A percentile compares a stretch with the other conserved stretches of the same genome.
phyloP scores from a whole-genome alignment of 1,139 yeast genomes.

The Kazachstania sp. region DNA sequence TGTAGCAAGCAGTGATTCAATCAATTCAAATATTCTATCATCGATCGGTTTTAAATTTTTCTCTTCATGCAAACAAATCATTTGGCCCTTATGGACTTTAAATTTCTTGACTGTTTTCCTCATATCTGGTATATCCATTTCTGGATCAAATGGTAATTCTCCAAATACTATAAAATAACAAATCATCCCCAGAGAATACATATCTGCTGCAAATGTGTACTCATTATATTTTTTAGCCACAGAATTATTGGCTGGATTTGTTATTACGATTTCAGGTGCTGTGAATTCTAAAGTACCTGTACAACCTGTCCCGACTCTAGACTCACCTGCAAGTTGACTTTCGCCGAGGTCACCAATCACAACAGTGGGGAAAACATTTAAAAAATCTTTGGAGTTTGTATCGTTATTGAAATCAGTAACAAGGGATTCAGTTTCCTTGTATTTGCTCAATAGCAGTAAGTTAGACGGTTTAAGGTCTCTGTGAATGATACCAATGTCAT shows the following conservation, averaged over 20 bases:
- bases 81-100: constrained; percentile 18
- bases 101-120: constrained; percentile 36
- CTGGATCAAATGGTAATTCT: constrained; percentile 52
- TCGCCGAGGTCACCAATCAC: constrained; percentile 88
- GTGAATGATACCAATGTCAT: constrained; percentile 66
- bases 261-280: constrained; percentile 66
- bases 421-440: constrained; percentile 8
- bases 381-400: constrained; percentile 6
- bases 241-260: constrained; percentile 21
- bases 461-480: constrained; percentile 86
- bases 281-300: constrained; percentile 85
- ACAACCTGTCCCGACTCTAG: constrained; percentile 55
- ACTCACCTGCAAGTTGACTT: constrained; percentile 61
- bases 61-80: constrained; percentile 16
- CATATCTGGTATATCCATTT: constrained; percentile 32
- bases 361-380: constrained; percentile 46
- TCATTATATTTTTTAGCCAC: constrained; percentile 33
- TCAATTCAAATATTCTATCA: constrained; percentile 34
- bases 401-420: constrained; percentile 11
- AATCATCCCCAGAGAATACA: constrained; percentile 77
- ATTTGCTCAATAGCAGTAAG: constrained; percentile 46
- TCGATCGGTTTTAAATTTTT: constrained; percentile 31
- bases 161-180: constrained; percentile 67
- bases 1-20: constrained; percentile 33
- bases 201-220: constrained; percentile 64